phyloP scores from a whole-genome alignment of 2,329 filamentous ascomycete genomes.

The Zymoseptoria ardabiliae region DNA sequence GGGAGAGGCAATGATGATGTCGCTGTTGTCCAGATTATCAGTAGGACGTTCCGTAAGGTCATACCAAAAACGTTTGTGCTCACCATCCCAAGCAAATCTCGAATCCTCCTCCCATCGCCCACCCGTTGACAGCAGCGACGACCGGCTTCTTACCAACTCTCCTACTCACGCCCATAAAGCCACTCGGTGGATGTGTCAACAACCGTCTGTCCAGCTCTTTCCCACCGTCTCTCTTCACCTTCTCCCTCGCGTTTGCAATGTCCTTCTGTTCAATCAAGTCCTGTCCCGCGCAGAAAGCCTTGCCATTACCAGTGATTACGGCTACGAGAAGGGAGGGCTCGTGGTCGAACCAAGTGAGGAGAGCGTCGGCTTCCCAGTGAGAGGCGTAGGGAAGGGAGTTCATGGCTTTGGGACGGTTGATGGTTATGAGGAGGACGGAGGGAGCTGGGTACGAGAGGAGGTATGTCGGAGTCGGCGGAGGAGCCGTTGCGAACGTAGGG shows the following conservation, averaged over 20 bases:
- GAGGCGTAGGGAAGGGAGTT: slow-evolving; percentile 40
- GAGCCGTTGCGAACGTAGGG: slow-evolving; percentile 12
- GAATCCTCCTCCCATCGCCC: slow-evolving; percentile 51
- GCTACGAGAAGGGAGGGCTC: slow-evolving; percentile 26
- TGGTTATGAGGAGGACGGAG: slow-evolving; percentile 46
- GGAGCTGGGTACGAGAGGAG: slow-evolving; percentile 40
- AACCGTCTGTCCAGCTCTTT: slow-evolving; percentile 16
- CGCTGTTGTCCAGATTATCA: slow-evolving; percentile 20
- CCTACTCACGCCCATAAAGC: slow-evolving; percentile 50
- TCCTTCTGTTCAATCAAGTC: slow-evolving; percentile 45
- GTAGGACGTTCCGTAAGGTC: not conserved
- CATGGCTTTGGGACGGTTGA: slow-evolving; percentile 44
- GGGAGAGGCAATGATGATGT: slow-evolving; percentile 48
- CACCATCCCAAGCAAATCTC: slow-evolving; percentile 48
- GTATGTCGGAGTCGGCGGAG: slow-evolving; percentile 20
- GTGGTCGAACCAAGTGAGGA: slow-evolving; percentile 49
- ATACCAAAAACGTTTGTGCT: not conserved
- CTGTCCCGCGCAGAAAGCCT: slow-evolving; percentile 50
- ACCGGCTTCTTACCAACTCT: slow-evolving; percentile 54
- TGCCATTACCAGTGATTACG: slow-evolving; percentile 46
- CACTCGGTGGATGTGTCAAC: slow-evolving; percentile 29
- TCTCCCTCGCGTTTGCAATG: slow-evolving; percentile 17
- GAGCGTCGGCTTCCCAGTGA: slow-evolving; percentile 43
- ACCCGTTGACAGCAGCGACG: slow-evolving; percentile 53
- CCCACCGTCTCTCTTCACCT: slow-evolving; percentile 17